Evolutionary conservation across 192 early-diverging fungal genomes (phyloP).

Genomic region (Coemansia sp.): DNA sequence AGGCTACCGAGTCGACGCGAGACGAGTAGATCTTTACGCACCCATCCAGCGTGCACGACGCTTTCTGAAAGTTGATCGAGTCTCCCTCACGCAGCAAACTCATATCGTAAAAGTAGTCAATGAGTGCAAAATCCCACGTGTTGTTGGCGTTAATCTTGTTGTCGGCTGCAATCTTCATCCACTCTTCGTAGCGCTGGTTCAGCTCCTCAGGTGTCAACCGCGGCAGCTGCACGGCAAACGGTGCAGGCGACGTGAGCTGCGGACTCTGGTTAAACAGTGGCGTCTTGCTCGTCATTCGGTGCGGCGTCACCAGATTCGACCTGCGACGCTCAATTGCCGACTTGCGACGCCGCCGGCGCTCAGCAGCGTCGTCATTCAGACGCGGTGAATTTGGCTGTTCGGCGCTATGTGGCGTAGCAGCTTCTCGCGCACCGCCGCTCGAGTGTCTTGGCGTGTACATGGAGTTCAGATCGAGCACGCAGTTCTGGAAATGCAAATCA

Average conservation of each 20-base stretch:
- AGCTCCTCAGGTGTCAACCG: slow-evolving; percentile 57
- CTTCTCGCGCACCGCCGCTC: slow-evolving; percentile 16
- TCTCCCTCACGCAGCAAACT: slow-evolving; percentile 89
- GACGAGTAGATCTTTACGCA: slow-evolving; percentile 97
- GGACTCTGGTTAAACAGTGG: slow-evolving; percentile 41
- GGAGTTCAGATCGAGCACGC: not conserved
- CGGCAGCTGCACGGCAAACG: slow-evolving; percentile 52
- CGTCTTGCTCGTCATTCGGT: slow-evolving; percentile 27
- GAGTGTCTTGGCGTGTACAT: slow-evolving; percentile 43
- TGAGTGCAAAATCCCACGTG: slow-evolving; percentile 96
- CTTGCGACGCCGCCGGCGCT: slow-evolving; percentile 53
- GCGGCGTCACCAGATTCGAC: slow-evolving; percentile 49
- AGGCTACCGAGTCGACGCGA: slow-evolving; percentile 94
- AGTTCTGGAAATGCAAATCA: not conserved
- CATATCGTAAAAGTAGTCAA: slow-evolving; percentile 98
- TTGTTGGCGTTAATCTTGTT: slow-evolving; percentile 94
- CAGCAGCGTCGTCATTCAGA: slow-evolving; percentile 56
- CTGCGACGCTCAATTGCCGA: slow-evolving; percentile 52
- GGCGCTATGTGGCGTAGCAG: slow-evolving; percentile 36
- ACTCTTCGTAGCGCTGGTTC: slow-evolving; percentile 80
- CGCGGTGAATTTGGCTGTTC: slow-evolving; percentile 37
- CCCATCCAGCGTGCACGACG: slow-evolving; percentile 94
- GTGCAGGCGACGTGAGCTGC: slow-evolving; percentile 33
- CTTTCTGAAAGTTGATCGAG: slow-evolving; percentile 98
- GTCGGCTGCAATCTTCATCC: slow-evolving; percentile 97